Base-by-base conservation (phyloP, 208 protist species). In the Perkinsela sp. region DNA sequence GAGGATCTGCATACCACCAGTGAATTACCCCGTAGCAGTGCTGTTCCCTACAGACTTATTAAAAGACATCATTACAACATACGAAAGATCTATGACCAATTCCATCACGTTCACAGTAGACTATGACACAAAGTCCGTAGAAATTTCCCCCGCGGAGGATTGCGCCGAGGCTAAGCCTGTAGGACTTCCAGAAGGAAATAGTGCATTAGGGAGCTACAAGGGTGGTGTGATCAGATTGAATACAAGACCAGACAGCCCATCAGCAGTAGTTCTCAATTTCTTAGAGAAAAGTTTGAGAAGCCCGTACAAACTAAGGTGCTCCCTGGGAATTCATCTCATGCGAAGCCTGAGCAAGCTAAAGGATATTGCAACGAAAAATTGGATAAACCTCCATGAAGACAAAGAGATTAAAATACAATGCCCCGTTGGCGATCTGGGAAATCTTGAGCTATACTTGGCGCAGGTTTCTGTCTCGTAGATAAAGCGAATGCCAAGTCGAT, bases 371-470 rank as follows among this genome's bases (percentile, higher is more conserved):
- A 57, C 13, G 6, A 57, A 57, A 57, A 57, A 57, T 22, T 57
- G 40, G 40, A 57, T 57, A n/a, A n/a, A 57, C 40, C 40, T 57
- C 22, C 40, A 57, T 57, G 40, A 57, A 57, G 40, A 57, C 13
- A 57, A 57, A 57, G 40, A 57, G 40, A 57, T 57, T n/a, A 57
- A 57, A 57, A 57, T 57, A n/a, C 40, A 57, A 22, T 57, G 40
- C 40, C 40, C 40, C 22, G 40, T 57, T 22, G 40, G 40, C 22
- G 40, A 57, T 22, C 40, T 57, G 13, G 40, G 40, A 57, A 57
- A 57, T 22, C 40, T 57, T 57, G 40, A 57, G 40, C 40, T 57
- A 6, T 57, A 57, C 40, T 57, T 57, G 22, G 40, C 40, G 22
- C 40, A 57, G 22, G 40, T 57, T 57, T 57, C 13, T 57, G n/a